phyloP scores from a whole-genome alignment of 2,329 filamentous ascomycete species.

The Juglanconis juglandina region DNA sequence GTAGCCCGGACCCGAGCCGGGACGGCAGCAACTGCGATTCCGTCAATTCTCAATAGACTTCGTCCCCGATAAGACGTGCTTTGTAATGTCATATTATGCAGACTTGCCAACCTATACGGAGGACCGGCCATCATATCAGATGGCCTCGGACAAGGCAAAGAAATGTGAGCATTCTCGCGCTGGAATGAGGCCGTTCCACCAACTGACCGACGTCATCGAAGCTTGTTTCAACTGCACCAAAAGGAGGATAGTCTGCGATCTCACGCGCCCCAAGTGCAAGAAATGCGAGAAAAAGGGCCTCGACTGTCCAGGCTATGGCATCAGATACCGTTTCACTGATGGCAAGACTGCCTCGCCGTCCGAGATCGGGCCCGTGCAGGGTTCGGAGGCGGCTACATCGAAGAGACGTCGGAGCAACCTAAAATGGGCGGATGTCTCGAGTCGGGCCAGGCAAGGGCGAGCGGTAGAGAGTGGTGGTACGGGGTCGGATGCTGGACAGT shows the following conservation, averaged over 20 bases:
- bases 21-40: too few relatives aligned
- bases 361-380: neutral
- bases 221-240: constrained; percentile 18
- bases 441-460: neutral
- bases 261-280: constrained; percentile 12
- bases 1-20: neutral
- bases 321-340: constrained; percentile 15
- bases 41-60: too few relatives aligned
- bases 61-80: too few relatives aligned
- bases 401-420: neutral
- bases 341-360: neutral
- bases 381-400: neutral
- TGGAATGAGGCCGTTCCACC: neutral
- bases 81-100: too few relatives aligned
- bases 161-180: constrained; percentile 6
- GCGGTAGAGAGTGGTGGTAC: neutral
- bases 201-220: neutral
- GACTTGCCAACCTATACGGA: neutral
- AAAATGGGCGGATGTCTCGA: constrained; percentile 12
- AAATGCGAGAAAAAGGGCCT: constrained; percentile 16
- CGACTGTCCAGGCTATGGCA: constrained; percentile 17
- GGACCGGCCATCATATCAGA: neutral
- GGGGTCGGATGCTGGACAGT: neutral
- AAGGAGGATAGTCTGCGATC: constrained; percentile 17
- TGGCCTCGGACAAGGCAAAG: constrained; percentile 11